Base-by-base conservation (phyloP, 495 filamentous ascomycete species). In the Aspergillus bridgeri region DNA sequence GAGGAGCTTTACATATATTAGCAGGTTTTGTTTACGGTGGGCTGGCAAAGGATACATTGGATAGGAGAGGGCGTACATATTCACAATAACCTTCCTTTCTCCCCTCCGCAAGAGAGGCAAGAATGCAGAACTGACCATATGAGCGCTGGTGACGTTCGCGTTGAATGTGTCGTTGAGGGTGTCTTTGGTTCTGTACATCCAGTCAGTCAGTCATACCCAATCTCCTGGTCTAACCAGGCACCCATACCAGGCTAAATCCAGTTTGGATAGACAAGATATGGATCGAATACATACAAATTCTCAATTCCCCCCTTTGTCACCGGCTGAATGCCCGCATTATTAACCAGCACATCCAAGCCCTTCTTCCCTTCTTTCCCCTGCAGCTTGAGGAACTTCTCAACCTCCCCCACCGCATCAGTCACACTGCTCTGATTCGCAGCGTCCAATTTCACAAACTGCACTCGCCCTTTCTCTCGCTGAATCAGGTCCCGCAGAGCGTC, bases 301-400 rank as follows among this genome's bases (percentile, higher is more conserved):
- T 59, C 58, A 13, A 69, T 57, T 5, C 68, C 64, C 5, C 61
- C 65, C 19, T 51, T 27, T 1, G 66, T 63, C 17, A 53, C 66
- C 0, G 59, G 53, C 53, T 63, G 63, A 5, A 73, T 51, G 2
- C 71, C 74, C 9, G 72, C 69, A 63, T 76, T 78, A 59, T 75
- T 75, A 53, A 76, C 68, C 60, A 75, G 53, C 4, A 79, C 72
- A 54, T 77, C 76, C 1, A 79, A 50, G 3, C 73, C 74, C 17
- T 62, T 64, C 6, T 63, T 67, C 9, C 33, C 33, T 38, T 15
- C 11, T 9, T 29, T 9, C 27, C 9, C 13, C 33, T 38, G 33
- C 9, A 1, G 1, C 33, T 38, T 59, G 0, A 75, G 58, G 0
- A 38, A 62, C 4, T 20, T 47, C 43, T 68, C 68, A 4, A 73